These are phyloP conservation scores for Cordyceps cicadae DNA, from an alignment of 2,329 filamentous ascomycete genomes.

Conservation along the genomic window DNA sequence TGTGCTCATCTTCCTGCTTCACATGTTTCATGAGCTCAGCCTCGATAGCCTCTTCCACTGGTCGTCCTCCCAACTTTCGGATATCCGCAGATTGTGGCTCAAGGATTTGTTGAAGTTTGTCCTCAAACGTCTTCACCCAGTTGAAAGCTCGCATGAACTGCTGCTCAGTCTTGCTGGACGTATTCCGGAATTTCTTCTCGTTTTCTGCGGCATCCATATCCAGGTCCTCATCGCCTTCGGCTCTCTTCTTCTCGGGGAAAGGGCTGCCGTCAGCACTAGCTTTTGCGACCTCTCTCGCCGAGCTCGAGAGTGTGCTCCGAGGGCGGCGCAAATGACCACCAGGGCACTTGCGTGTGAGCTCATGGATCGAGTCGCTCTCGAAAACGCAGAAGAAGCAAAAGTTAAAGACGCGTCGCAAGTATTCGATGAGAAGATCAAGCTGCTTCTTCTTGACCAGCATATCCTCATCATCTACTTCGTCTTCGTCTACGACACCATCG, in stretches of 20 bases:
- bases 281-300: conserved; percentile 75
- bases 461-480: conserved; percentile 84
- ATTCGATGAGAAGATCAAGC: conserved; percentile 90
- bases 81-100: conserved; percentile 84
- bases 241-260: conserved; percentile 76
- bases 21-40: conserved; percentile 82
- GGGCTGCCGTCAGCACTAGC: conserved; percentile 76
- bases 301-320: conserved; percentile 71
- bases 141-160: conserved; percentile 93
- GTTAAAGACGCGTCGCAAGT: conserved; percentile 91
- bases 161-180: conserved; percentile 71
- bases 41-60: conserved; percentile 74
- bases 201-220: conserved; percentile 38
- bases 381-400: conserved; percentile 99
- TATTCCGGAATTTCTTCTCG: conserved; percentile 65
- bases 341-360: conserved; percentile 89
- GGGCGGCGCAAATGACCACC: conserved; percentile 94
- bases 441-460: conserved; percentile 91
- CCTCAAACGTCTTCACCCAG: conserved; percentile 98
- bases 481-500: conserved; percentile 69
- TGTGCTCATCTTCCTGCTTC: conserved; percentile 95
- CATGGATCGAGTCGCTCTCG: conserved; percentile 93
- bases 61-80: conserved; percentile 82
- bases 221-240: conserved; percentile 57
- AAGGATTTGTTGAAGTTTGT: conserved; percentile 87